Base-by-base conservation (phyloP, 768 basidiomycete genomes). In the Crassisporium funariophilum region DNA sequence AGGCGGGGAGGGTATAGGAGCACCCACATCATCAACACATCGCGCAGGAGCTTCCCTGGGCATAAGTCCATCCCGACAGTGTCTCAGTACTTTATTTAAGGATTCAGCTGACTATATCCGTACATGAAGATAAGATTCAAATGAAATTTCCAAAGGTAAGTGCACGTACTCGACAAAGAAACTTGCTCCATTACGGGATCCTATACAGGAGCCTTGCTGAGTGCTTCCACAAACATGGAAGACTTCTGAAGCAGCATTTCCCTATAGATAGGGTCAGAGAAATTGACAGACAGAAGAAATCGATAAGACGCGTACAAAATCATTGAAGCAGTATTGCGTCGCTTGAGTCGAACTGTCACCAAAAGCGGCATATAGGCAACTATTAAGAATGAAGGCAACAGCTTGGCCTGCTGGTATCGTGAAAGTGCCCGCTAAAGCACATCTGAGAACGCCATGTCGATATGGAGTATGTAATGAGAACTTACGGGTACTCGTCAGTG, bases 321-420 rank as follows among this genome's bases (percentile, higher is more conserved):
- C 46, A 22, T 35, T 34, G 27, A 53, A 53, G 22, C 52, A 53
- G 42, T 53, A 53, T 13, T 49, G 47, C 1, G 42, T 40, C 16
- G 42, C 6, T 9, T 44, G 24, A 12, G 47, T 45, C 5, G 23
- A 15, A 15, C 44, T 46, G 3, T 35, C 33, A 7, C 46, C 43
- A 19, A 48, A 53, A 5, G 35, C 52, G 0, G 42, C 41, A 17
- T 53, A 53, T 41, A 48, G 47, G 23, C 52, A 53, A 12, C 47
- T 53, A 16, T 53, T 42, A 16, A 49, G 47, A 35, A 53, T 53
- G 16, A 53, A 53, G n/a, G 41, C 52, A 9, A 53, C 35, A 2
- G 39, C 52, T 41, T 53, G 40, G 19, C 41, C 41, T 4, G 52
- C 27, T 13, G 52, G 46, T 20, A 53, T 48, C 9, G 38, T 35